Conservation (phyloP, 202 grass and related monocot genomes). For the Setaria italica region DNA sequence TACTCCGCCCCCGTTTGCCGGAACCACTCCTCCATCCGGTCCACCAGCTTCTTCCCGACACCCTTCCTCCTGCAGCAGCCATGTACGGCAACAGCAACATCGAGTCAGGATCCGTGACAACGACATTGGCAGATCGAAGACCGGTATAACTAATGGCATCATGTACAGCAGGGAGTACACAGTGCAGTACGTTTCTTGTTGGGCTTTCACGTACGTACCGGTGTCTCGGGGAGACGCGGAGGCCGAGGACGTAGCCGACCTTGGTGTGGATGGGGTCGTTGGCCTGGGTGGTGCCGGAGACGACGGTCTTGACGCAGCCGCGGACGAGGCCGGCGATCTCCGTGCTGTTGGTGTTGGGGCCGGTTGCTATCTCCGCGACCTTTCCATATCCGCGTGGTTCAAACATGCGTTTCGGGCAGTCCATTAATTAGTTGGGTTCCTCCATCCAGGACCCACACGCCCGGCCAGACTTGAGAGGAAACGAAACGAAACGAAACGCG, state of each 20-base stretch:
- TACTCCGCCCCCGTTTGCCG: conserved; percentile 73
- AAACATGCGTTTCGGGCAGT: conserved; percentile 50
- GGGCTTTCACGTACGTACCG: conserved; percentile 51
- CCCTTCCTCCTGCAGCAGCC: conserved; percentile 64
- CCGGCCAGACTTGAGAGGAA: background rate
- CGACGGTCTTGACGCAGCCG: conserved; percentile 84
- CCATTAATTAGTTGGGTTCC: conserved; percentile 32
- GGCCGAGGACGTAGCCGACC: conserved; percentile 89
- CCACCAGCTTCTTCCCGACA: conserved; percentile 69
- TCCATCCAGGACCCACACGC: conserved; percentile 40
- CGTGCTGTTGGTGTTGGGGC: background rate
- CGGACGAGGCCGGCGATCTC: conserved; percentile 83
- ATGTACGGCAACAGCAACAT: background rate
- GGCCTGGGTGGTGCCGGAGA: conserved; percentile 44
- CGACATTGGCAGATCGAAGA: background rate
- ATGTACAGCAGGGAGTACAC: background rate
- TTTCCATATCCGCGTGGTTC: conserved; percentile 47
- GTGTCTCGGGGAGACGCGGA: conserved; percentile 79
- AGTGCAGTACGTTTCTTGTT: background rate
- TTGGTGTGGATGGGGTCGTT: conserved; percentile 57
- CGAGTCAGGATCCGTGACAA: background rate
- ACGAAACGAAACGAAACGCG: conserved; percentile 12
- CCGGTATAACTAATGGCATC: background rate
- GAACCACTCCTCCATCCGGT: conserved; percentile 87
- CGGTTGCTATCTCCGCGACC: conserved; percentile 71